A percentile compares a stretch with the other conserved stretches of the same genome.
Evolutionary conservation across 495 filamentous ascomycete genomes (phyloP).

Genomic region (Hypoxylon crocopeplum): DNA sequence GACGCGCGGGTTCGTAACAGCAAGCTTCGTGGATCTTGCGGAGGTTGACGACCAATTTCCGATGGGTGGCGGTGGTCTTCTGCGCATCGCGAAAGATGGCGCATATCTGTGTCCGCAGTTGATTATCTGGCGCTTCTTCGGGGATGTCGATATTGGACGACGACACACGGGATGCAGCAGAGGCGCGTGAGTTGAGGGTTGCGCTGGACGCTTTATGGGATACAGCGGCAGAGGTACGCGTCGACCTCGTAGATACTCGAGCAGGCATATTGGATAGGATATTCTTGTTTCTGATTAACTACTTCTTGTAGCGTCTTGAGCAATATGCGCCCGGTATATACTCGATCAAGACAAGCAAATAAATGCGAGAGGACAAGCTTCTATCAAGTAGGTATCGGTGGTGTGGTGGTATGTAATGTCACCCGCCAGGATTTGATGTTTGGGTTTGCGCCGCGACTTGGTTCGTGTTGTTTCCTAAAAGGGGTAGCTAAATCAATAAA

Average conservation of each 20-base stretch:
- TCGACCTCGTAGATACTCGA: slow-evolving; percentile 59
- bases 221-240: slow-evolving; percentile 59
- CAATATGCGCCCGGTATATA: neutral
- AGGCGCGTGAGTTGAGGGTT: slow-evolving; percentile 56
- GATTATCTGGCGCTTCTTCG: slow-evolving; percentile 72
- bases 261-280: slow-evolving; percentile 63
- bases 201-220: slow-evolving; percentile 65
- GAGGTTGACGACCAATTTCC: slow-evolving; percentile 85
- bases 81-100: slow-evolving; percentile 87
- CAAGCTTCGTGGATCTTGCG: slow-evolving; percentile 89
- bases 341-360: neutral
- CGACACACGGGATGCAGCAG: slow-evolving; percentile 66
- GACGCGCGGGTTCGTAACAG: slow-evolving; percentile 73
- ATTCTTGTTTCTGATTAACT: slow-evolving; percentile 12
- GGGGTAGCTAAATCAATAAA: too few species aligned
- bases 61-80: slow-evolving; percentile 82
- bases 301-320: neutral
- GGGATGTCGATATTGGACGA: slow-evolving; percentile 72
- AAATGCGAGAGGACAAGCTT: too few species aligned
- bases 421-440: too few species aligned
- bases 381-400: too few species aligned
- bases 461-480: neutral
- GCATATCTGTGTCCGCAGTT: slow-evolving; percentile 77
- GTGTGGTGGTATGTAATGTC: too few species aligned
- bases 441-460: slow-evolving; percentile 18